Conservation (phyloP, 176 grass and related monocot genomes). For the Oryza longistaminata region DNA sequence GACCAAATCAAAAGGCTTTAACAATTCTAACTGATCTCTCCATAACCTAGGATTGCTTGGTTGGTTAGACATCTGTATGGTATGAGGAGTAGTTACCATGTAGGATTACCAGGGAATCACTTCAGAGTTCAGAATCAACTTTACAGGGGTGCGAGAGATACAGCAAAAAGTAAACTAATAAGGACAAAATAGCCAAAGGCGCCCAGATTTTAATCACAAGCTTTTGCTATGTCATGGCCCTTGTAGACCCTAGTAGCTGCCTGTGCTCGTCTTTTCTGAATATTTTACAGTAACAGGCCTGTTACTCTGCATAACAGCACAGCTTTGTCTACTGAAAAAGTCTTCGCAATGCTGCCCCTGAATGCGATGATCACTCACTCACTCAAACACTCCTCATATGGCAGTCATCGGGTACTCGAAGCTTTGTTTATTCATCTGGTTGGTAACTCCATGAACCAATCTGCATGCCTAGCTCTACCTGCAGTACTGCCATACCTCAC, state of each 20-base stretch:
- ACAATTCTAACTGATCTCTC: neutral
- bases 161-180: neutral
- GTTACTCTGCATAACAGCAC: neutral
- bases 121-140: neutral
- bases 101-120: neutral
- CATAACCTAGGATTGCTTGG: neutral
- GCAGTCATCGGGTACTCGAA: neutral
- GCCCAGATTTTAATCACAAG: neutral
- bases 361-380: slow-evolving; percentile 7
- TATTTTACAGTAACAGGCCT: neutral
- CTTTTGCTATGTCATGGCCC: neutral
- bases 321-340: slow-evolving; percentile 1
- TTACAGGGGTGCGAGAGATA: neutral
- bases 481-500: neutral
- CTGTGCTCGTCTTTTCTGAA: neutral
- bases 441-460: slow-evolving; percentile 7
- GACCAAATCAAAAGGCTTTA: neutral
- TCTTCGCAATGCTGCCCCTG: neutral
- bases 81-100: neutral
- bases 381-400: neutral
- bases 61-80: neutral
- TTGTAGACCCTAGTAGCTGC: neutral
- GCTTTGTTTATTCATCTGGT: neutral
- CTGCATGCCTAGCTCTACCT: neutral
- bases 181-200: neutral